Conservation (phyloP, 352 stramenopile species). For the Phytophthora pisi region DNA sequence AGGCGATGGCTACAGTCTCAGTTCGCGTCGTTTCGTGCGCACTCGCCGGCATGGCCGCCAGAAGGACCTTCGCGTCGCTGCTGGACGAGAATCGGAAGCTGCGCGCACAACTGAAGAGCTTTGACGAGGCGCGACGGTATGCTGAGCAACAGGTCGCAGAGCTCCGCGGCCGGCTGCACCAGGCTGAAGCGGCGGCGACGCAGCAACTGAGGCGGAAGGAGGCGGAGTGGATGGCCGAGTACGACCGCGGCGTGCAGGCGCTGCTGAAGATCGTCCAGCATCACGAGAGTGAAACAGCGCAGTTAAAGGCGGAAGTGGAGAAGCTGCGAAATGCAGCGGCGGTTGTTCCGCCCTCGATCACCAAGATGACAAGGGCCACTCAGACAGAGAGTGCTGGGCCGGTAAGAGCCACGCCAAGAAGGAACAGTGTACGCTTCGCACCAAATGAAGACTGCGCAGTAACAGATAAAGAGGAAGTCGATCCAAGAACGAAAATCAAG, state of each 20-base stretch:
- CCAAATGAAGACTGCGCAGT: background rate
- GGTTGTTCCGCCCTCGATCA: slow-evolving; percentile 1
- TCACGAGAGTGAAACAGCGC: slow-evolving; percentile 36
- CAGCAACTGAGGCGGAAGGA: slow-evolving; percentile 34
- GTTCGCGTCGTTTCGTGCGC: slow-evolving; percentile 22
- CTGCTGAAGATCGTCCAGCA: slow-evolving; percentile 55
- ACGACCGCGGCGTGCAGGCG: slow-evolving; percentile 47
- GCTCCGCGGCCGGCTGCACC: slow-evolving; percentile 24
- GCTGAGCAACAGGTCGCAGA: slow-evolving; percentile 18
- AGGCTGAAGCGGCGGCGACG: slow-evolving; percentile 27
- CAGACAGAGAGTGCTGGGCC: slow-evolving; percentile 31
- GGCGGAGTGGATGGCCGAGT: slow-evolving; percentile 47
- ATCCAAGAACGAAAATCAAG: slow-evolving; percentile 3
- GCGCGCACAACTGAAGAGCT: slow-evolving; percentile 34
- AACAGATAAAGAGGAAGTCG: slow-evolving; percentile 5
- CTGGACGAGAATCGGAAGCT: slow-evolving; percentile 52
- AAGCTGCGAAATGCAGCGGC: slow-evolving; percentile 9
- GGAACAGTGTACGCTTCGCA: slow-evolving; percentile 23
- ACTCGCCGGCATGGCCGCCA: background rate
- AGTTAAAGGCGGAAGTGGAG: slow-evolving; percentile 28
- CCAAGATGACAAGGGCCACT: slow-evolving; percentile 26
- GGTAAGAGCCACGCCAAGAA: slow-evolving; percentile 2
- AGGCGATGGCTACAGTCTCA: background rate
- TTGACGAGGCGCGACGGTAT: slow-evolving; percentile 18
- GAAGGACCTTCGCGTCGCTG: slow-evolving; percentile 14